Evolutionary conservation across 2,329 filamentous ascomycete species (phyloP).

Genomic region (Trichoderma breve): DNA sequence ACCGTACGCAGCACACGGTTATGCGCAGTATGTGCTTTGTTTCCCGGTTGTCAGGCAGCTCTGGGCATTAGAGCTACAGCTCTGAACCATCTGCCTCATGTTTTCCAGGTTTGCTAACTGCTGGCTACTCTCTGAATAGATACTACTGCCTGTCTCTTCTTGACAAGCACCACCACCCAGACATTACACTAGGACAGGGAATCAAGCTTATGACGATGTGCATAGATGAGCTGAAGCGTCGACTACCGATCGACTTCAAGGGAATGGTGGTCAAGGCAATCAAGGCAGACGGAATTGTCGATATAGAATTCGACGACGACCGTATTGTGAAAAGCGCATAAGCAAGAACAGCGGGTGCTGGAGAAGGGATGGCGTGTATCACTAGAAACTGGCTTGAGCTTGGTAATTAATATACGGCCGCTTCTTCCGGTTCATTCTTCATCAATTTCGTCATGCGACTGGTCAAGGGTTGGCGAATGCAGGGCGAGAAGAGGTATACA

Average conservation of each 20-base stretch:
- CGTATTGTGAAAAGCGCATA: slow-evolving; percentile 64
- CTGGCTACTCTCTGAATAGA: slow-evolving; percentile 40
- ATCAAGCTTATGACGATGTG: slow-evolving; percentile 93
- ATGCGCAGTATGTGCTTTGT: slow-evolving; percentile 73
- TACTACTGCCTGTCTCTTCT: slow-evolving; percentile 98
- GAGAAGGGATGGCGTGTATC: slow-evolving; percentile 34
- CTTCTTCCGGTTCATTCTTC: slow-evolving; percentile 3
- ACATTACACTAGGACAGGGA: slow-evolving; percentile 85
- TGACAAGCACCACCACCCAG: slow-evolving; percentile 97
- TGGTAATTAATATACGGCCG: slow-evolving; percentile 15
- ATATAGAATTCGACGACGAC: slow-evolving; percentile 83
- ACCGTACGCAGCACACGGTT: slow-evolving; percentile 95
- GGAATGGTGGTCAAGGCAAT: slow-evolving; percentile 92
- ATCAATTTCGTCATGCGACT: not conserved
- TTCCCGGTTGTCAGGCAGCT: not conserved
- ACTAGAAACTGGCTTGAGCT: slow-evolving; percentile 30
- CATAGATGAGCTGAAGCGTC: slow-evolving; percentile 93
- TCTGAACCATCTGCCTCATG: not conserved
- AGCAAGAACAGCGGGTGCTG: slow-evolving; percentile 26
- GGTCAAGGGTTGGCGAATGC: not conserved
- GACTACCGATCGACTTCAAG: slow-evolving; percentile 98
- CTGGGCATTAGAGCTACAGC: not conserved
- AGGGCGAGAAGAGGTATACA: not conserved
- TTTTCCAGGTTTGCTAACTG: not conserved
- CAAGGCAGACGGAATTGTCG: slow-evolving; percentile 87